These are phyloP conservation scores for Colletotrichum costaricense DNA, from an alignment of 2,329 filamentous ascomycete species.

Conservation along the genomic window DNA sequence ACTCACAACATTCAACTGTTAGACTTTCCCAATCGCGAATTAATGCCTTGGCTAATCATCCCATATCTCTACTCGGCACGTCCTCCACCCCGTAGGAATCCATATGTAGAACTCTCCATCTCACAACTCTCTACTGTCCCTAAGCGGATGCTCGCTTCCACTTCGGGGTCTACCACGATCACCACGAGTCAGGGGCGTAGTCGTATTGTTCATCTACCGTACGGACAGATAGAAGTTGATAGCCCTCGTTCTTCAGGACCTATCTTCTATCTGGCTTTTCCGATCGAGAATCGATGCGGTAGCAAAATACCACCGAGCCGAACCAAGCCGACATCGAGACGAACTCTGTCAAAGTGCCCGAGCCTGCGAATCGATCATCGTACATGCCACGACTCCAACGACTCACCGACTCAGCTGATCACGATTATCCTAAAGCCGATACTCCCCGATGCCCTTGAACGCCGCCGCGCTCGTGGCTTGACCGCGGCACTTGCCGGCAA, in stretches of 20 bases:
- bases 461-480: background rate
- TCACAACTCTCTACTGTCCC: too few relatives aligned
- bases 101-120: background rate
- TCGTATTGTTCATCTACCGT: background rate
- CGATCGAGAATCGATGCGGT: background rate
- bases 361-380: background rate
- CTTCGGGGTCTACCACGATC: background rate
- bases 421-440: background rate
- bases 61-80: background rate
- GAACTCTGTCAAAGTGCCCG: background rate
- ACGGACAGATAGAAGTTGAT: background rate
- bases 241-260: background rate
- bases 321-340: background rate
- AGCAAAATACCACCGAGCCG: background rate
- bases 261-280: background rate
- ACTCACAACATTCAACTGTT: background rate
- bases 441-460: background rate
- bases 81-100: background rate
- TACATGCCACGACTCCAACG: background rate
- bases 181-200: background rate
- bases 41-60: background rate
- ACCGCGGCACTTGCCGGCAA: background rate
- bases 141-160: background rate
- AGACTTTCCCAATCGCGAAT: background rate
- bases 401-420: background rate